Percentiles rank a stretch among this genome's conserved stretches.
Evolutionary conservation across 441 rosid species (phyloP).

Genomic region (Pelargonium cotyledonis): DNA sequence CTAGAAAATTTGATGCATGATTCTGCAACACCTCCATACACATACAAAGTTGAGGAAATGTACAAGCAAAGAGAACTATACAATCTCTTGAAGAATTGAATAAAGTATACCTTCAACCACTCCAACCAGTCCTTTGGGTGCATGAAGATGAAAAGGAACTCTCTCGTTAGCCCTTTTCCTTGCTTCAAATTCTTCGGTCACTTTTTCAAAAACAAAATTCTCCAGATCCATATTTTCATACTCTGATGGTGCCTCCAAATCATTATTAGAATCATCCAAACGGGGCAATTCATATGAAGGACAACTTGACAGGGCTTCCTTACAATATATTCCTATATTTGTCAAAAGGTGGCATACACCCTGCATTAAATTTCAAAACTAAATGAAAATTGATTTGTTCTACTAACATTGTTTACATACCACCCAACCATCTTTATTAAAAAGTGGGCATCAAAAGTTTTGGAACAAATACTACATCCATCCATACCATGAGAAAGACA

Average conservation of each 20-base stretch:
- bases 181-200: constrained; percentile 64
- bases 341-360: constrained; percentile 84
- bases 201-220: constrained; percentile 60
- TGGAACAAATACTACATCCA: neutral
- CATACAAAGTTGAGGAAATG: neutral
- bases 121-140: constrained; percentile 47
- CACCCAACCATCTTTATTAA: constrained; percentile 14
- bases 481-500: neutral
- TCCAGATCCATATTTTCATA: constrained; percentile 88
- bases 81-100: neutral
- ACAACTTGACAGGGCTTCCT: constrained; percentile 54
- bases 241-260: constrained; percentile 47
- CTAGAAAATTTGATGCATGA: too few relatives aligned
- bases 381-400: constrained; percentile 2
- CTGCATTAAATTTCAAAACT: constrained; percentile 38
- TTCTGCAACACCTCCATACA: neutral
- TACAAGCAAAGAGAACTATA: constrained; percentile 2
- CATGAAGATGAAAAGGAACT: constrained; percentile 80
- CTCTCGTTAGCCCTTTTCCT: constrained; percentile 50
- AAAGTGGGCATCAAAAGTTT: neutral
- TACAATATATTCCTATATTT: constrained; percentile 60
- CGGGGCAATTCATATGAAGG: constrained; percentile 36
- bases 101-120: constrained; percentile 64
- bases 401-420: constrained; percentile 1
- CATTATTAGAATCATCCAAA: constrained; percentile 47